Evolutionary conservation across 345 rosid genomes (phyloP), one percentile per base, ranked within the genome.

Genomic region (Microthlaspi erraticum): DNA sequence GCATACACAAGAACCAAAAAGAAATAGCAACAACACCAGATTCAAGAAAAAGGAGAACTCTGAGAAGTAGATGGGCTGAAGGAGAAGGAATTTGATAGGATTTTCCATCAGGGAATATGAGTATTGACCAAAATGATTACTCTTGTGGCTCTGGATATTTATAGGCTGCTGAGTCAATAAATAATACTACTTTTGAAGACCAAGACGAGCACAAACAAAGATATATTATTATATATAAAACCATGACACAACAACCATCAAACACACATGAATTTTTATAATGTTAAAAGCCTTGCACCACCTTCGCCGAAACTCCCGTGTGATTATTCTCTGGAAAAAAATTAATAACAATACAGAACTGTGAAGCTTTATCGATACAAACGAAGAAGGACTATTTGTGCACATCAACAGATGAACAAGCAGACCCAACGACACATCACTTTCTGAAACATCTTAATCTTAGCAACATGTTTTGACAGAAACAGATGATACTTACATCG

Each of bases 31-130:
- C 79, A 88, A 73, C 39, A 84, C 44, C 11, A 81, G 31, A 65
- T 84, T 85, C 64, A 83, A 65, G 14, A 81, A 76, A 42, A 20
- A 75, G 45, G 86, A 81, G 38, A 86, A 50, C 46, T 81, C 78
- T 13, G 72, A 83, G 11, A 74, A 58, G 77, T 77, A 80, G 65
- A 67, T 53, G 51, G 83, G 83, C 66, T 75, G 44, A 8, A 81
- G 60, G 63, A 82, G 79, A 49, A 81, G 76, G 81, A 45, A 75
- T 44, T 18, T 58, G 20, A 53, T 32, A 45, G 55, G 43, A 67
- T 12, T 68, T 13, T 61, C 77, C 77, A 73, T 73, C 38, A 52
- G 68, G 32, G 43, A 71, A 58, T 19, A 62, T 52, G 75, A 61
- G 54, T 3, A 32, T 58, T 32, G 67, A 71, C 53, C 12, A 60